Evolutionary conservation across 495 filamentous ascomycete genomes (phyloP).

Genomic region (Massariosphaeria phaeospora): DNA sequence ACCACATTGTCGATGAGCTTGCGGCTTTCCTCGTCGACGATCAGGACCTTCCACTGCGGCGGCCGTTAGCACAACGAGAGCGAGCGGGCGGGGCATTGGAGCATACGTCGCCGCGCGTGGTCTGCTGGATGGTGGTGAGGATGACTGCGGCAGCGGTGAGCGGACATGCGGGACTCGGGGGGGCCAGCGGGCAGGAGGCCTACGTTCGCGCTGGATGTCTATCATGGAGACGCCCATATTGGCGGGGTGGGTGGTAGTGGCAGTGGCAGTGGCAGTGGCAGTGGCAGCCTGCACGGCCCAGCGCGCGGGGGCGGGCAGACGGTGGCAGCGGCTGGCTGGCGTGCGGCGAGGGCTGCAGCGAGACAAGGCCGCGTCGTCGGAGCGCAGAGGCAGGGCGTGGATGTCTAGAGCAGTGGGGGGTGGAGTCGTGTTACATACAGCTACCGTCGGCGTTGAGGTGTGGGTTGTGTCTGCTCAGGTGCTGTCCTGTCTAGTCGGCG

Average conservation of each 20-base stretch:
- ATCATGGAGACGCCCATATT: slow-evolving; percentile 42
- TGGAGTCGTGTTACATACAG: background rate
- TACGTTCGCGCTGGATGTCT: slow-evolving; percentile 41
- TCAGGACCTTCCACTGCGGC: slow-evolving; percentile 87
- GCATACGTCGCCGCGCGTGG: slow-evolving; percentile 56
- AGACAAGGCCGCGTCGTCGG: background rate
- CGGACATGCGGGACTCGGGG: background rate
- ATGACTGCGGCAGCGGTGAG: slow-evolving; percentile 47
- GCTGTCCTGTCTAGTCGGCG: too few species aligned
- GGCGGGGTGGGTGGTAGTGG: slow-evolving; percentile 20
- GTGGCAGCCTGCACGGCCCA: slow-evolving; percentile 3
- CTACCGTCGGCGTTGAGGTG: background rate
- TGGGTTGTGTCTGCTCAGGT: too few species aligned
- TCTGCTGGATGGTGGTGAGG: slow-evolving; percentile 54
- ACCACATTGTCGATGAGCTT: slow-evolving; percentile 81
- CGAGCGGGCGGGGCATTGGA: slow-evolving; percentile 7
- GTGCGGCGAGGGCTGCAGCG: background rate
- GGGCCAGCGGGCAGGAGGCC: background rate
- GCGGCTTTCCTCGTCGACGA: slow-evolving; percentile 74
- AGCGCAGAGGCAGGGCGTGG: background rate
- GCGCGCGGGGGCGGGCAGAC: background rate
- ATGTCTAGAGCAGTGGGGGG: background rate
- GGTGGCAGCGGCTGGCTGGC: background rate
- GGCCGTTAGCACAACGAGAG: slow-evolving; percentile 31
- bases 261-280: too few species aligned